Conservation (phyloP, 2,329 filamentous ascomycete genomes). For the Furcasterigmium sp. region DNA sequence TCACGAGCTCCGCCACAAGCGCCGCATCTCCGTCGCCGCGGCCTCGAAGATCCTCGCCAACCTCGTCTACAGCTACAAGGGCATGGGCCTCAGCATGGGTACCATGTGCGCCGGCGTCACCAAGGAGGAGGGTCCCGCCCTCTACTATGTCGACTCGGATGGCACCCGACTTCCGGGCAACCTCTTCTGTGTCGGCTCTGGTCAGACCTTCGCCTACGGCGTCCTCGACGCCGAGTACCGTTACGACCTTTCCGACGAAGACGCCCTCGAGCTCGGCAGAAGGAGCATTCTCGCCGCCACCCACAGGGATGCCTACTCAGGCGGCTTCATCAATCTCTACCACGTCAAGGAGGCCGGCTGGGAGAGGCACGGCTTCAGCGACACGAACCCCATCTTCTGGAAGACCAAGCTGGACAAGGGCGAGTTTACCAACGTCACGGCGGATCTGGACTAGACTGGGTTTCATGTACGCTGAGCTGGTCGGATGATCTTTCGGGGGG, state of each 20-base stretch:
- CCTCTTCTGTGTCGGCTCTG: slow-evolving; percentile 95
- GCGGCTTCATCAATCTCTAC: slow-evolving; percentile 97
- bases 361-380: slow-evolving; percentile 97
- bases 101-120: slow-evolving; percentile 99
- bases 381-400: slow-evolving; percentile 99
- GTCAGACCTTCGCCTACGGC: slow-evolving; percentile 98
- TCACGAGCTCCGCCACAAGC: slow-evolving; percentile 98
- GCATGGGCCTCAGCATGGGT: slow-evolving; percentile 97
- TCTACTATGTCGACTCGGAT: slow-evolving; percentile 99
- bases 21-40: slow-evolving; percentile 93
- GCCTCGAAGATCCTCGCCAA: slow-evolving; percentile 98
- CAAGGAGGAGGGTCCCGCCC: slow-evolving; percentile 87
- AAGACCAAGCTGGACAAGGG: slow-evolving; percentile 97
- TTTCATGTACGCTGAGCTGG: not conserved
- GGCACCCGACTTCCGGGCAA: slow-evolving; percentile 90
- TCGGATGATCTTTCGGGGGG: slow-evolving; percentile 3
- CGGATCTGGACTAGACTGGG: slow-evolving; percentile 53
- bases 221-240: slow-evolving; percentile 93
- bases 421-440: slow-evolving; percentile 94
- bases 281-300: slow-evolving; percentile 94
- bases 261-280: slow-evolving; percentile 84
- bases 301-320: slow-evolving; percentile 96
- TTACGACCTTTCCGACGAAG: slow-evolving; percentile 82
- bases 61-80: slow-evolving; percentile 97
- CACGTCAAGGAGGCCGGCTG: slow-evolving; percentile 98